Base-by-base conservation (phyloP, 2,329 filamentous ascomycete species). In the Beauveria sp. region DNA sequence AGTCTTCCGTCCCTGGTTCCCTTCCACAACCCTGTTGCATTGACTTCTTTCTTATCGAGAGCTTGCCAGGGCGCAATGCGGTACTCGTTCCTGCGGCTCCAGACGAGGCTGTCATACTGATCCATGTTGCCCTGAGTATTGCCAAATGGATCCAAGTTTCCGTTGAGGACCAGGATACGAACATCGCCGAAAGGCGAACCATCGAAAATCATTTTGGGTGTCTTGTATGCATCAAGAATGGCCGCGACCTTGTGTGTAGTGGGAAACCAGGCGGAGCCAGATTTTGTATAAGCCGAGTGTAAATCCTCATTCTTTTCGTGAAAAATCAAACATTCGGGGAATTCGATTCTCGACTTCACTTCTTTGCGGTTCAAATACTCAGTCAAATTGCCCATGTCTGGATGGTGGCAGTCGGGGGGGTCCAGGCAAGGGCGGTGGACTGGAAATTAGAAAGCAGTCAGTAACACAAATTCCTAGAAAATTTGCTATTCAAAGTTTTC, bases 301-400 rank as follows among this genome's bases (percentile, higher is more conserved):
- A 96, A 92, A 75, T 96, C 89, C 67, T 92, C 89, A 83, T 96
- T 96, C 84, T 91, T 96, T 71, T 87, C 91, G 70, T 95, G 89
- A 74, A 93, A 96, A 70, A 81, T 83, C 66, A 85, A 81, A 58
- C 96, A 90, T 76, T 96, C 91, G 49, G 66, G 66, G 3, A 70
- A 61, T 10, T 63, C 49, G 28, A 70, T 67, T 18, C 65, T 65
- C 10, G 57, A 28, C 24, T 65, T 63, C 4, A 70, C 61, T 12
- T 30, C 10, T 1, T 58, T 51, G n/a, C 63, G 64, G 64, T 69
- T 69, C 54, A 70, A 58, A 57, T 69, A 71, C 26, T 53, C 60
- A 5, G 67, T 64, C 24, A 70, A 65, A 50, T 65, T 65, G 18
- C 63, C 63, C 68, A 66, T 56, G 58, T 66, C 24, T 10, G 55